These are phyloP conservation scores for Pisolithus marmoratus DNA, from an alignment of 768 basidiomycete genomes.

Conservation along the genomic window DNA sequence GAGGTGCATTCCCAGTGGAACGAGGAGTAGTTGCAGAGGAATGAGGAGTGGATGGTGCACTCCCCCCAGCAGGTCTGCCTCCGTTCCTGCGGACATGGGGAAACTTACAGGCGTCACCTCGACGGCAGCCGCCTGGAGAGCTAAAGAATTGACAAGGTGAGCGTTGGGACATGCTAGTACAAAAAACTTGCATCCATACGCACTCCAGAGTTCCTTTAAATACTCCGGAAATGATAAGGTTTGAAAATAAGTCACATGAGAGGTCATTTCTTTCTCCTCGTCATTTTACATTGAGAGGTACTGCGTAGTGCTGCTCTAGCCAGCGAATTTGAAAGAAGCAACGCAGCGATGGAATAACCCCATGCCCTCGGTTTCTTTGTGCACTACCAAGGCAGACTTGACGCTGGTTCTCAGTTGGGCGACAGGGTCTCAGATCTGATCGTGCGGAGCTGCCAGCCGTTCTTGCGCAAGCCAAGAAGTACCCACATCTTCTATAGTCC, in stretches of 20 bases:
- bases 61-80: too few species aligned
- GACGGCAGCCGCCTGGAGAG: slow-evolving; percentile 41
- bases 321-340: slow-evolving; percentile 34
- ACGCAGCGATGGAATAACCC: slow-evolving; percentile 56
- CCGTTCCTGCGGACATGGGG: slow-evolving; percentile 10
- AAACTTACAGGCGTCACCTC: slow-evolving; percentile 37
- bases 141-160: slow-evolving; percentile 37
- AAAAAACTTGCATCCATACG: too few species aligned
- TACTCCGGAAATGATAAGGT: too few species aligned
- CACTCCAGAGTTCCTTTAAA: too few species aligned
- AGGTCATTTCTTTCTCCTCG: not conserved
- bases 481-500: slow-evolving; percentile 15
- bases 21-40: slow-evolving; percentile 4
- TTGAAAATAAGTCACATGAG: not conserved
- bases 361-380: slow-evolving; percentile 86
- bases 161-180: not conserved
- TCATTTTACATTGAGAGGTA: slow-evolving; percentile 11
- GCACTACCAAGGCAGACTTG: slow-evolving; percentile 75
- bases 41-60: not conserved
- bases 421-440: slow-evolving; percentile 80
- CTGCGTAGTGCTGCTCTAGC: slow-evolving; percentile 12
- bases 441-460: slow-evolving; percentile 62
- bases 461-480: slow-evolving; percentile 80
- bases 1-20: too few species aligned
- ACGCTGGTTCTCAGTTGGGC: slow-evolving; percentile 82